These are phyloP conservation scores for Myxozyma mucilagina DNA, from an alignment of 805 yeast genomes.

Conservation along the genomic window DNA sequence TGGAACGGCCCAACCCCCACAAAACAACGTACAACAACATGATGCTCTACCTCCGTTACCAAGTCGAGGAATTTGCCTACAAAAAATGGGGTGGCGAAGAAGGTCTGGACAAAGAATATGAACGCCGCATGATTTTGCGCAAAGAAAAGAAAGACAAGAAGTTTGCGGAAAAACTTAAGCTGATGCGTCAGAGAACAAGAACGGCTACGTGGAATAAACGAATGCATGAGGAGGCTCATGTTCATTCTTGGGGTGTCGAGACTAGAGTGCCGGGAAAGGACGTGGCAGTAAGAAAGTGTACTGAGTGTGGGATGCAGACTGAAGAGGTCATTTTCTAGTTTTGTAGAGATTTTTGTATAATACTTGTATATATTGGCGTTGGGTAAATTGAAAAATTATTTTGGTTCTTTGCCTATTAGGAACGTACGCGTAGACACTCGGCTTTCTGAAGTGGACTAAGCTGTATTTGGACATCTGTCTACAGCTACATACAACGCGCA, in stretches of 20 bases:
- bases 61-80: slow-evolving; percentile 90
- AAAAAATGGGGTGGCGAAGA: slow-evolving; percentile 94
- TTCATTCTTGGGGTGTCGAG: slow-evolving; percentile 67
- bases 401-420: not conserved
- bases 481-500: too few species aligned
- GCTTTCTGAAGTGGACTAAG: too few species aligned
- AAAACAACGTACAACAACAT: slow-evolving; percentile 83
- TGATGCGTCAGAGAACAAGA: slow-evolving; percentile 87
- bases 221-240: slow-evolving; percentile 61
- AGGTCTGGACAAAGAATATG: slow-evolving; percentile 89
- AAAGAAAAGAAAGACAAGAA: slow-evolving; percentile 73
- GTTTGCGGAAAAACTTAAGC: slow-evolving; percentile 73
- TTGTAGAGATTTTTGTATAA: not conserved
- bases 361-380: not conserved
- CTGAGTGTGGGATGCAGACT: slow-evolving; percentile 78
- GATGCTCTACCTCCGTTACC: slow-evolving; percentile 88
- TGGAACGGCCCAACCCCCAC: slow-evolving; percentile 94
- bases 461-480: too few species aligned
- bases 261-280: slow-evolving; percentile 45
- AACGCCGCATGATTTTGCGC: slow-evolving; percentile 71
- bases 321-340: slow-evolving; percentile 65
- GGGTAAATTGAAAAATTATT: not conserved
- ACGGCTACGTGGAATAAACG: slow-evolving; percentile 83
- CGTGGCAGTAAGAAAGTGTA: slow-evolving; percentile 61
- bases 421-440: too few species aligned